Conservation (phyloP, 108 stramenopile species). For the Cyclostephanos tholiformis region DNA sequence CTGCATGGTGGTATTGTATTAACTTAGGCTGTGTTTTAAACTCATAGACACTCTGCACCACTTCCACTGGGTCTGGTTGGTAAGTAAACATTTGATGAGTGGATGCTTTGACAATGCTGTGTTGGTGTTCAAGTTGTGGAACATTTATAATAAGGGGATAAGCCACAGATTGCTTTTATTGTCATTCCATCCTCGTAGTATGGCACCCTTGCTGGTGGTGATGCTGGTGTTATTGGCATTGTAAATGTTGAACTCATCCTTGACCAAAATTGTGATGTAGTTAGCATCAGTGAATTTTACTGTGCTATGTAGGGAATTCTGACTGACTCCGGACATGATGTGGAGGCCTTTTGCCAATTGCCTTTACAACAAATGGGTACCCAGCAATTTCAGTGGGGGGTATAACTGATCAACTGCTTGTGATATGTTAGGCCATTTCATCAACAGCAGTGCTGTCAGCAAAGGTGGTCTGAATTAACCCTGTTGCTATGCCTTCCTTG, state of each 20-base stretch:
- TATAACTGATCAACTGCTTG: conserved; percentile 4
- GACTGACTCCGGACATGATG: neutral
- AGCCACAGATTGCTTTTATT: neutral
- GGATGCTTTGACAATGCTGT: neutral
- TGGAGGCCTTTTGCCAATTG: neutral
- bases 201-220: neutral
- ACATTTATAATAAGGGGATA: neutral
- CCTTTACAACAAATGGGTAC: neutral
- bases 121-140: neutral
- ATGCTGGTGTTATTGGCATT: neutral
- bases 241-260: neutral
- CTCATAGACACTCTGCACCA: conserved; percentile 8
- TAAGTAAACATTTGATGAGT: neutral
- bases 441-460: neutral
- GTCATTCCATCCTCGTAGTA: neutral
- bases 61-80: neutral
- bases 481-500: too few species aligned
- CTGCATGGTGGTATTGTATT: conserved; percentile 13
- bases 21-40: neutral
- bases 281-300: neutral
- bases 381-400: neutral
- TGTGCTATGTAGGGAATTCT: neutral
- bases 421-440: neutral
- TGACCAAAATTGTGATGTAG: too few species aligned
- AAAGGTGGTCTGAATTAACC: neutral